Base-by-base conservation (phyloP, 2,329 filamentous ascomycete genomes). In the Thermothelomyces thermophilus region DNA sequence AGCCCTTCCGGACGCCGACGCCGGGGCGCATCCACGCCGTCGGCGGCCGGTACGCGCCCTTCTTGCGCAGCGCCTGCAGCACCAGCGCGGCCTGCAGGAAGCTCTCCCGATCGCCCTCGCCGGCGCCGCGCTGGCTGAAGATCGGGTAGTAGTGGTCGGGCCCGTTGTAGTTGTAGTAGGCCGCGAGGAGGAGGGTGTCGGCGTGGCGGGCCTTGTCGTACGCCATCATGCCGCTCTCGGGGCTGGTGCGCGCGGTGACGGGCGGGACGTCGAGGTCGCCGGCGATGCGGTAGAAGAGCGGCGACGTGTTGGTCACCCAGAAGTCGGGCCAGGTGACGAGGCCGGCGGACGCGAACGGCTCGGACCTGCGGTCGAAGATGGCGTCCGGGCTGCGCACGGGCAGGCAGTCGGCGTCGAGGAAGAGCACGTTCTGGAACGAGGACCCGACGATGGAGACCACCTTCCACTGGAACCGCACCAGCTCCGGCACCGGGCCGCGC, bases 301-400 rank as follows among this genome's bases (percentile, higher is more conserved):
- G 66, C 1, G 71, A 72, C 3, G 65, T 62, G 0, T 69, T 70
- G 4, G 68, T 62, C 22, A 66, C 64, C 70, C 72, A 77, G 58
- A 71, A 77, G 58, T 82, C 79, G 14, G 78, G 77, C 76, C 76
- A 82, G 14, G 73, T 71, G 14, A 82, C 68, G 46, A 81, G 64
- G 13, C 79, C 79, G 1, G 68, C 70, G 2, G 72, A 72, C 5
- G 57, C 67, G 61, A 75, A 82, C 0, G 76, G 75, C 33, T 76
- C 71, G 1, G 68, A 64, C n/a, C 70, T 46, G 1, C 17, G 41
- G 16, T 41, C 63, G 55, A 82, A 75, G 13, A 82, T 62, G 3
- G 62, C 52, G 11, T 68, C 63, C 0, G 66, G 65, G 43, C 63
- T 63, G 49, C 56, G 54, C 28, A 68, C 51, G 4, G 77, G 76